These are phyloP conservation scores for Claviceps quebecensis DNA, from an alignment of 2,329 filamentous ascomycete genomes.

Conservation along the genomic window DNA sequence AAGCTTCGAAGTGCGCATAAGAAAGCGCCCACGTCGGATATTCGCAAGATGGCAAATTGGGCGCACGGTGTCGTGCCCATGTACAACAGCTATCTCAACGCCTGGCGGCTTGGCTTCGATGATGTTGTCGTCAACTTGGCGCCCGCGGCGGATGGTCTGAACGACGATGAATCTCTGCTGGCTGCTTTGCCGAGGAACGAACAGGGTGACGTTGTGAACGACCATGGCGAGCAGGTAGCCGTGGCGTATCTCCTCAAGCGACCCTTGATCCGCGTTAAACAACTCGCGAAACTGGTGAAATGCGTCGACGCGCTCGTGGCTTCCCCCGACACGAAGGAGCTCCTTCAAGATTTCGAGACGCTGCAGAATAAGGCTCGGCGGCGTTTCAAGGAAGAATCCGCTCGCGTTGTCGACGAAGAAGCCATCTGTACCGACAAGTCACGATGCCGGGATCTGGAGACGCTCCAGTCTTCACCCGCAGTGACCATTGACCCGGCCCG, in stretches of 20 bases:
- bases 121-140: constrained; percentile 89
- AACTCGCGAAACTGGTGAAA: constrained; percentile 71
- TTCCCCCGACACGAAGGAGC: constrained; percentile 29
- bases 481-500: constrained; percentile 61
- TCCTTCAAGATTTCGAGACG: constrained; percentile 44
- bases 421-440: constrained; percentile 72
- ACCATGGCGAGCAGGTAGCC: constrained; percentile 78
- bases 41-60: constrained; percentile 65
- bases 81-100: constrained; percentile 73
- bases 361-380: constrained; percentile 66
- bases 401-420: constrained; percentile 68
- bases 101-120: constrained; percentile 88
- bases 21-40: constrained; percentile 60
- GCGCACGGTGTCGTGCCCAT: constrained; percentile 62
- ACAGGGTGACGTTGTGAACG: constrained; percentile 53
- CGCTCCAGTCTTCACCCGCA: constrained; percentile 54
- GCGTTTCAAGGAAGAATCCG: constrained; percentile 47
- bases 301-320: constrained; percentile 43
- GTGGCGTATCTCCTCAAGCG: constrained; percentile 87
- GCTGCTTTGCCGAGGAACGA: constrained; percentile 47
- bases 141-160: constrained; percentile 39
- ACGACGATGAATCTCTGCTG: constrained; percentile 47
- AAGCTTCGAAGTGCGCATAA: constrained; percentile 69
- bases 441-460: constrained; percentile 64
- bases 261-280: constrained; percentile 76